Evolutionary conservation across 1,139 yeast species (phyloP).

Genomic region (Geotrichum citri-aurantii): DNA sequence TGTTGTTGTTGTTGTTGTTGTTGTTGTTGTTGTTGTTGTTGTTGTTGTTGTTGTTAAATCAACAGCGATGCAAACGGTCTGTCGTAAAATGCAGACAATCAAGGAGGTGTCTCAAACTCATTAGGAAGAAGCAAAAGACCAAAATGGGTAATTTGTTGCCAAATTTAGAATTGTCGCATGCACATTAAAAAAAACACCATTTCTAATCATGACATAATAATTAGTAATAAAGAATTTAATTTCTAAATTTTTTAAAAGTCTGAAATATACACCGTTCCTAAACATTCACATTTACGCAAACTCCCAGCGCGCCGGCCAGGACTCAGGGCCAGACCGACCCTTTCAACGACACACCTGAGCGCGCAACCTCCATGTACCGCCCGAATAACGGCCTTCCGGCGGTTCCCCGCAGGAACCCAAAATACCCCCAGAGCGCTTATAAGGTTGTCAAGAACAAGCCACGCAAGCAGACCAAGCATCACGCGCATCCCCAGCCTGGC

Average conservation of each 20-base stretch:
- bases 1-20: slow-evolving; percentile 14
- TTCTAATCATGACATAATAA: neutral
- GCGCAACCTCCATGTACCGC: neutral
- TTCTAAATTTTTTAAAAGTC: no score
- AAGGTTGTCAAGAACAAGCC: neutral
- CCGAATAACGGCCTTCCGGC: neutral
- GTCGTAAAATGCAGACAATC: neutral
- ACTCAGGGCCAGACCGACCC: neutral
- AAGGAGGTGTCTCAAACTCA: neutral
- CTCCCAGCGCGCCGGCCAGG: neutral
- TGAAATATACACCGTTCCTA: no score
- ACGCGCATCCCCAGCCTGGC: neutral
- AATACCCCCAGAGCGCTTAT: neutral
- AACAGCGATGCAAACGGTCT: slow-evolving; percentile 10
- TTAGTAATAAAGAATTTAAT: neutral
- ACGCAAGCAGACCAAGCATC: neutral
- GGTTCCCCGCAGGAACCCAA: neutral
- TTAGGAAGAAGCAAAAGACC: neutral
- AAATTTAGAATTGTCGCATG: neutral
- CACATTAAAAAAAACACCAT: neutral
- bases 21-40: slow-evolving; percentile 21
- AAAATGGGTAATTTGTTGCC: neutral
- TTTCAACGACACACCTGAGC: neutral
- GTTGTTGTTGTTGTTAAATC: slow-evolving; percentile 12
- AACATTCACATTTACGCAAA: neutral